Evolutionary conservation across 352 stramenopile species (phyloP), one percentile per base, ranked within the genome.

Genomic region (Thalassiosira exigua): DNA sequence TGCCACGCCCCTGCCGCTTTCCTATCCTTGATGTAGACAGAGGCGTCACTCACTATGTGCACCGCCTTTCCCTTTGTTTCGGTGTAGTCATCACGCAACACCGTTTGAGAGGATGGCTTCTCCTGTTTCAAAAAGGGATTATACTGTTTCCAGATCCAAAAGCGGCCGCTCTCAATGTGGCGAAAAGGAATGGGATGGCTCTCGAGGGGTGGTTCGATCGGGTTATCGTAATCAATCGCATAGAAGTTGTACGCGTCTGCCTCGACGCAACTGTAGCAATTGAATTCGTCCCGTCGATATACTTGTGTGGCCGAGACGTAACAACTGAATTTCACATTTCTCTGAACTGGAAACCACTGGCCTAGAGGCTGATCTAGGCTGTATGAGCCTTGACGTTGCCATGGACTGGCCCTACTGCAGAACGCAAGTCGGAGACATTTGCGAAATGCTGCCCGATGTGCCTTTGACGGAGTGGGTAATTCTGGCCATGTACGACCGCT

Each of bases 1-100:
- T 64, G 54, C 54, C 54, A 46, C 3, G 54, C 24, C 9, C 54
- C 54, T 48, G 54, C 54, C 11, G 29, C 22, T 44, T 22, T n/a
- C 24, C n/a, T n/a, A 2, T 22, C 4, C 2, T 27, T 46, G 2
- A 48, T 19, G 54, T 64, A 32, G 3, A 48, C n/a, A 4, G 54
- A 64, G 5, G 54, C 54, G n/a, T 64, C 54, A 44, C 54, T 64
- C 12, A 64, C 54, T 19, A 64, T 41, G 22, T 64, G 14, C 4
- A 64, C 17, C 24, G 21, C 17, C 29, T 5, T 46, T n/a, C 19
- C 7, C 30, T 26, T 26, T 3, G 4, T 9, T 48, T 64, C 24
- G 2, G 27, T 2, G 17, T 50, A 22, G 12, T 19, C 12, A 26
- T 60, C 52, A 12, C 3, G 4, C 5, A 32, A 21, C 7, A 44